A percentile compares a stretch with the other conserved stretches of the same genome.
Conservation (phyloP, 805 yeast species). For the Candida golubevii region DNA sequence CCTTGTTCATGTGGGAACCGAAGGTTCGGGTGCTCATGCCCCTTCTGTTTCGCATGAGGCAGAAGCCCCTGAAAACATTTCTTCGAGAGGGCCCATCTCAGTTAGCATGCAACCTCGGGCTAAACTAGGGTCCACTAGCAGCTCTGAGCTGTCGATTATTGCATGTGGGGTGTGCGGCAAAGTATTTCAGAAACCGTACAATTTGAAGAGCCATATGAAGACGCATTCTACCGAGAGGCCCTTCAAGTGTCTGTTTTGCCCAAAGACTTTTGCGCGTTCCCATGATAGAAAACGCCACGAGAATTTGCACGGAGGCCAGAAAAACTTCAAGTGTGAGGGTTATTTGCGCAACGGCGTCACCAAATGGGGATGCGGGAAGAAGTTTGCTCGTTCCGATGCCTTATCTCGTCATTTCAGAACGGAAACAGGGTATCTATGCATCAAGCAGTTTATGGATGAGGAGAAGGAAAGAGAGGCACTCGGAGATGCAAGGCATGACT, state of each 20-base stretch:
- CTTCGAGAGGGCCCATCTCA: too few species aligned
- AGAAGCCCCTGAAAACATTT: too few species aligned
- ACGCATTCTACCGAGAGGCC: slow-evolving; percentile 67
- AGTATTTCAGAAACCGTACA: slow-evolving; percentile 46
- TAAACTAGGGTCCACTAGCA: slow-evolving; percentile 14
- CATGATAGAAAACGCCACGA: slow-evolving; percentile 79
- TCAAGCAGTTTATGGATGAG: slow-evolving; percentile 60
- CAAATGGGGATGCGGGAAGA: slow-evolving; percentile 71
- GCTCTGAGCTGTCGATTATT: slow-evolving; percentile 3
- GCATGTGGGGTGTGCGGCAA: slow-evolving; percentile 44
- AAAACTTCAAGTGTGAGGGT: slow-evolving; percentile 67
- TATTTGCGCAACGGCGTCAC: slow-evolving; percentile 51
- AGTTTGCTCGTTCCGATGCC: slow-evolving; percentile 76
- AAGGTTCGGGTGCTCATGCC: too few species aligned
- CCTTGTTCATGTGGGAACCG: background rate
- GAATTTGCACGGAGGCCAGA: slow-evolving; percentile 66
- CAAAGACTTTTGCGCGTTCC: slow-evolving; percentile 67
- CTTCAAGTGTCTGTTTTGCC: slow-evolving; percentile 58
- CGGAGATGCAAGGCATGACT: background rate
- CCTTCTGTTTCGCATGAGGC: too few species aligned
- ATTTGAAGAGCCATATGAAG: slow-evolving; percentile 46
- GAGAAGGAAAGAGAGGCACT: slow-evolving; percentile 27
- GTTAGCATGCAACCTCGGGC: background rate
- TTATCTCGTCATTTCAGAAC: slow-evolving; percentile 71
- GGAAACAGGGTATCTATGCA: slow-evolving; percentile 69